These are phyloP conservation scores for Umbelopsis vinacea DNA, from an alignment of 192 early-diverging fungal genomes.

Conservation along the genomic window DNA sequence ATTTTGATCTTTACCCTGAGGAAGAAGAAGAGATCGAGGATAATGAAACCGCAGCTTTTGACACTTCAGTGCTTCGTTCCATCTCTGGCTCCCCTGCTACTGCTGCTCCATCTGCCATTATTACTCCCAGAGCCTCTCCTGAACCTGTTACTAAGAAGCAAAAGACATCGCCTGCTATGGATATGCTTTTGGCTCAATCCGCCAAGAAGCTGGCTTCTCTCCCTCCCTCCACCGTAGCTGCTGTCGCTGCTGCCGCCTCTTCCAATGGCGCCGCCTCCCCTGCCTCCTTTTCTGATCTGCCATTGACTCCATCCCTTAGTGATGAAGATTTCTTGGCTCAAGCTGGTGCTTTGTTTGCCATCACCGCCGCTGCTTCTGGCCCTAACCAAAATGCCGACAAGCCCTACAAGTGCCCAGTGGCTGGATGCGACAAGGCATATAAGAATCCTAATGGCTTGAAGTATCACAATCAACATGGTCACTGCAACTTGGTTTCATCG, in stretches of 20 bases:
- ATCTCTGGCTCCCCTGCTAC: conserved; percentile 19
- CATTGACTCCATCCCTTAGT: conserved; percentile 19
- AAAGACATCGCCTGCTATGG: conserved; percentile 21
- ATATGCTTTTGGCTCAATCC: conserved; percentile 19
- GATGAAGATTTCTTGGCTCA: conserved; percentile 40
- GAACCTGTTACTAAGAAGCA: conserved; percentile 13
- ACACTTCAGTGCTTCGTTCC: conserved; percentile 29
- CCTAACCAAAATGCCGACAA: conserved; percentile 57
- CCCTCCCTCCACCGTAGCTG: conserved; percentile 16
- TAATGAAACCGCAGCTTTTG: conserved; percentile 29
- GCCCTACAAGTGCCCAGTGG: conserved; percentile 84
- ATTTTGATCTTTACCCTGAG: conserved; percentile 22
- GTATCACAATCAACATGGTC: conserved; percentile 95
- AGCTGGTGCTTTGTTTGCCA: conserved; percentile 32
- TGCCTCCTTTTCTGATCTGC: conserved; percentile 24
- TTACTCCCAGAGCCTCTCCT: conserved; percentile 10
- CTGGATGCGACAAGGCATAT: conserved; percentile 91
- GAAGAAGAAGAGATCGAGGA: conserved; percentile 10
- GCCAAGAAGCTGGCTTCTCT: conserved; percentile 25
- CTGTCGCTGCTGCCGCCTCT: conserved; percentile 8
- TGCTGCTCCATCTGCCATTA: not conserved
- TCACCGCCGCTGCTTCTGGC: conserved; percentile 11
- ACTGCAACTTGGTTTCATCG: conserved; percentile 58
- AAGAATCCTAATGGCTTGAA: conserved; percentile 98
- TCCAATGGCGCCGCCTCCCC: conserved; percentile 11